These are phyloP conservation scores for Gynostemma pentaphyllum DNA, from an alignment of 306 rosid species.

Conservation along the genomic window DNA sequence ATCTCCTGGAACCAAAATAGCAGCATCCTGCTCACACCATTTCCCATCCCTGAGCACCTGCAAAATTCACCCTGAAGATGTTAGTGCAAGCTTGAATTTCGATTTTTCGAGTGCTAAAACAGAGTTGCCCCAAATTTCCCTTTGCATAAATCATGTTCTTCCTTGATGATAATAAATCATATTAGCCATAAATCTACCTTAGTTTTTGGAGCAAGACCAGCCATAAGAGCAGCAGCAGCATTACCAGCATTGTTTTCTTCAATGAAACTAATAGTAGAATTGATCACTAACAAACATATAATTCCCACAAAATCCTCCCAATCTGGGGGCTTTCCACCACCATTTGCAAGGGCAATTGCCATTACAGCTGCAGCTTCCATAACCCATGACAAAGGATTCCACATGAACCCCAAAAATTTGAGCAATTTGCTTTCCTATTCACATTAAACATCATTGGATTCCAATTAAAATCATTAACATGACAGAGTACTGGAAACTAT, in stretches of 20 bases:
- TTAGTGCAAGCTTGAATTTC: neutral
- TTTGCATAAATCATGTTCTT: neutral
- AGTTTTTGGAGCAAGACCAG: slow-evolving; percentile 96
- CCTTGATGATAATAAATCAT: too few relatives aligned
- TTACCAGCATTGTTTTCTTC: slow-evolving; percentile 98
- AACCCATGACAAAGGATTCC: slow-evolving; percentile 99
- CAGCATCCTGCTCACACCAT: slow-evolving; percentile 83
- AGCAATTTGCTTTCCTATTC: slow-evolving; percentile 82
- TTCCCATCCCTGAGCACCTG: slow-evolving; percentile 90
- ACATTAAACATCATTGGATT: slow-evolving; percentile 8
- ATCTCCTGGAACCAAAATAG: slow-evolving; percentile 95
- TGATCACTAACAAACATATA: slow-evolving; percentile 56
- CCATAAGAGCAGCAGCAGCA: slow-evolving; percentile 99
- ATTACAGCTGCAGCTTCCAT: slow-evolving; percentile 94
- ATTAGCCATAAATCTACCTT: slow-evolving; percentile 35
- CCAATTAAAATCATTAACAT: neutral
- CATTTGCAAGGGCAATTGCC: slow-evolving; percentile 97
- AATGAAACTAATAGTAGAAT: slow-evolving; percentile 92
- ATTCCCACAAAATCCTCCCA: slow-evolving; percentile 97
- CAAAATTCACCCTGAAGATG: neutral
- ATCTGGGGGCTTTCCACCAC: slow-evolving; percentile 82
- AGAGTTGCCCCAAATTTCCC: neutral
- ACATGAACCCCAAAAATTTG: slow-evolving; percentile 96
- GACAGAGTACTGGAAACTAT: neutral
- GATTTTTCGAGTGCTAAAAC: neutral